Conservation (phyloP, 768 basidiomycete species). For the Pulveroboletus sp. region DNA sequence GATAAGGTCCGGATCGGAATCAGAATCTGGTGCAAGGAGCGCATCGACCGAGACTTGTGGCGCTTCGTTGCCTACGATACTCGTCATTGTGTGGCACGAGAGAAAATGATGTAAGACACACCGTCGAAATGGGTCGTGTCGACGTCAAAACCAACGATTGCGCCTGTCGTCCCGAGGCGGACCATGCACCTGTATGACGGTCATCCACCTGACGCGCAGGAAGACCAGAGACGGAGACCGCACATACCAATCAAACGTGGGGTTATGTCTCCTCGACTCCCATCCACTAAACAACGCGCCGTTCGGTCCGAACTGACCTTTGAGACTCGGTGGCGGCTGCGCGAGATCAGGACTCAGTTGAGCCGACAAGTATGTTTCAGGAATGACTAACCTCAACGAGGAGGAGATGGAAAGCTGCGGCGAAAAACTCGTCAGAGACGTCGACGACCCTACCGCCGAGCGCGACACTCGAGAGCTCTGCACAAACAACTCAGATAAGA, state of each 20-base stretch:
- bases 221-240: no score
- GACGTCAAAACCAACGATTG: conserved; percentile 80
- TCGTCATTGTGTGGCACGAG: background rate
- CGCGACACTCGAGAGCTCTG: conserved; percentile 86
- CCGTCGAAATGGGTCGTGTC: conserved; percentile 96
- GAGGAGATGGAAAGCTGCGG: conserved; percentile 77
- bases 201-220: background rate
- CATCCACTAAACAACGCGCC: conserved; percentile 94
- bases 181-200: conserved; percentile 74
- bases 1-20: conserved; percentile 39
- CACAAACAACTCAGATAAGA: background rate
- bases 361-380: no score
- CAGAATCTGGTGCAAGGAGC: conserved; percentile 41
- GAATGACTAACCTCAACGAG: conserved; percentile 61
- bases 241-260: conserved; percentile 77
- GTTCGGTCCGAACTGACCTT: conserved; percentile 96
- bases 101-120: conserved; percentile 23
- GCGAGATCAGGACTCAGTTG: background rate
- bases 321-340: conserved; percentile 81
- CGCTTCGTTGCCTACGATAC: conserved; percentile 68
- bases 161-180: conserved; percentile 74
- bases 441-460: conserved; percentile 72
- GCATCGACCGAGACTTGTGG: conserved; percentile 77
- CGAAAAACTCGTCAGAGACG: conserved; percentile 96
- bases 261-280: conserved; percentile 91